Conservation (phyloP, 163 green algal species). For the Chlamydomonas reinhardtii region DNA sequence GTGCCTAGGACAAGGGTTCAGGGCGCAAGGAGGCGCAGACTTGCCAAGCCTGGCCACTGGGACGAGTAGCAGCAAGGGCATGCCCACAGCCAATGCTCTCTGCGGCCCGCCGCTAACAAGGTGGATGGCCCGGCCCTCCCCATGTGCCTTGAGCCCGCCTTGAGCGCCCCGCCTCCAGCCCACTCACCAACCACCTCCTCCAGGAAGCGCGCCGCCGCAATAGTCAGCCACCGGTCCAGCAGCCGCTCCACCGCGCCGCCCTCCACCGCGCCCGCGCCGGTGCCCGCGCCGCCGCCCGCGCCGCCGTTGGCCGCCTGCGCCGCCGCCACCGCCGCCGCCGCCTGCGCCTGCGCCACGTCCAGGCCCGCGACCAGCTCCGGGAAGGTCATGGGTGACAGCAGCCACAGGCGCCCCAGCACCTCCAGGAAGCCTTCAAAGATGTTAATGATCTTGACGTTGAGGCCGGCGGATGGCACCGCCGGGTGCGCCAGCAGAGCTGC, state of each 20-base stretch:
- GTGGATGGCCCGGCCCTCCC: too few species aligned
- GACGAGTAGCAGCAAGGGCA: too few species aligned
- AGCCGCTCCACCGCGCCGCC: slow-evolving; percentile 6
- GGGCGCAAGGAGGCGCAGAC: too few species aligned
- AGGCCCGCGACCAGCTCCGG: slow-evolving; percentile 35
- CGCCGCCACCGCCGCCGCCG: slow-evolving; percentile 22
- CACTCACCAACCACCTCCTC: slow-evolving; percentile 60
- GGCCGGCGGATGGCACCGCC: slow-evolving; percentile 56
- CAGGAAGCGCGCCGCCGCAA: slow-evolving; percentile 58
- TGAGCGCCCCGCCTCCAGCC: too few species aligned
- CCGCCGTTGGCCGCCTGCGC: not conserved
- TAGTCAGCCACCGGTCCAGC: slow-evolving; percentile 56
- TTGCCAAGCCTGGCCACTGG: too few species aligned
- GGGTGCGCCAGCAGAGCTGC: slow-evolving; percentile 53
- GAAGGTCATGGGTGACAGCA: slow-evolving; percentile 50
- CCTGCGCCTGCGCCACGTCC: slow-evolving; percentile 45
- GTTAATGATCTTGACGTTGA: slow-evolving; percentile 60
- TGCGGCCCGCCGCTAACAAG: too few species aligned
- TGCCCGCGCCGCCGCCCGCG: not conserved
- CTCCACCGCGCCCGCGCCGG: not conserved
- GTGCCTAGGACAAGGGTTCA: too few species aligned
- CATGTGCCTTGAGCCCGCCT: too few species aligned
- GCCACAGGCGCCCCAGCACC: slow-evolving; percentile 50
- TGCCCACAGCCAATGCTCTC: too few species aligned
- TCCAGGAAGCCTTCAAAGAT: slow-evolving; percentile 79